These are phyloP conservation scores for Friedmanniomyces endolithicus DNA, from an alignment of 495 filamentous ascomycete species.

Conservation along the genomic window DNA sequence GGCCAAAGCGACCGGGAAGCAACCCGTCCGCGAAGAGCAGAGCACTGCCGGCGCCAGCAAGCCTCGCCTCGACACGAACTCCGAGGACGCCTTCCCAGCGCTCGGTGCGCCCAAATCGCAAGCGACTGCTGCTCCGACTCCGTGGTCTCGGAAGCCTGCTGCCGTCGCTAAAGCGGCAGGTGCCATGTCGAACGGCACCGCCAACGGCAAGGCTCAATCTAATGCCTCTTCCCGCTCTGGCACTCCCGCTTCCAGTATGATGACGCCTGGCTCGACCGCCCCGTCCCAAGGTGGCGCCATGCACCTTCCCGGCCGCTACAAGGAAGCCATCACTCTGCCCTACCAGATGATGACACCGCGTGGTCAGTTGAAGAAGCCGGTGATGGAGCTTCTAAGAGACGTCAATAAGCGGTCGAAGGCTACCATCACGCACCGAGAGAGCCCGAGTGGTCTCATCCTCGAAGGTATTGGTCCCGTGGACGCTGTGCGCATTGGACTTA, in stretches of 20 bases:
- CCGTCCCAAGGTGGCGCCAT: slow-evolving; percentile 21
- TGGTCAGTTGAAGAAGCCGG: slow-evolving; percentile 65
- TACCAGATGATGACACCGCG: slow-evolving; percentile 61
- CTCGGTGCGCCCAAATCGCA: slow-evolving; percentile 59
- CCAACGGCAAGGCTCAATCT: slow-evolving; percentile 34
- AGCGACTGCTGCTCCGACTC: slow-evolving; percentile 42
- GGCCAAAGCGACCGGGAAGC: slow-evolving; percentile 51
- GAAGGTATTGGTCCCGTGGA: slow-evolving; percentile 68
- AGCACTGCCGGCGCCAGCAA: slow-evolving; percentile 23
- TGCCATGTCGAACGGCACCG: slow-evolving; percentile 26
- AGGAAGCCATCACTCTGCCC: slow-evolving; percentile 55
- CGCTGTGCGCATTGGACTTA: slow-evolving; percentile 66
- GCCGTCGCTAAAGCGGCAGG: slow-evolving; percentile 45
- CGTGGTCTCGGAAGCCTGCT: slow-evolving; percentile 54
- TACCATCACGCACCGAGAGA: slow-evolving; percentile 56
- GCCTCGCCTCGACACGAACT: slow-evolving; percentile 58
- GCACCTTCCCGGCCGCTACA: slow-evolving; percentile 25
- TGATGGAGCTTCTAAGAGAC: slow-evolving; percentile 70
- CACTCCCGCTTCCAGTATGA: slow-evolving; percentile 44
- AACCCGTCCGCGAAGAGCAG: slow-evolving; percentile 36
- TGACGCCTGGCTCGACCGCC: slow-evolving; percentile 41
- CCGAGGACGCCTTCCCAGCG: slow-evolving; percentile 81
- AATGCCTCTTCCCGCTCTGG: slow-evolving; percentile 40
- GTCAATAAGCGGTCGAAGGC: slow-evolving; percentile 82
- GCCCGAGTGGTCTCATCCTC: slow-evolving; percentile 60